Percentiles rank a stretch among this genome's conserved stretches.
Conservation (phyloP, 225 moss, liverwort and hornwort genomes). For the Neckera pumila region DNA sequence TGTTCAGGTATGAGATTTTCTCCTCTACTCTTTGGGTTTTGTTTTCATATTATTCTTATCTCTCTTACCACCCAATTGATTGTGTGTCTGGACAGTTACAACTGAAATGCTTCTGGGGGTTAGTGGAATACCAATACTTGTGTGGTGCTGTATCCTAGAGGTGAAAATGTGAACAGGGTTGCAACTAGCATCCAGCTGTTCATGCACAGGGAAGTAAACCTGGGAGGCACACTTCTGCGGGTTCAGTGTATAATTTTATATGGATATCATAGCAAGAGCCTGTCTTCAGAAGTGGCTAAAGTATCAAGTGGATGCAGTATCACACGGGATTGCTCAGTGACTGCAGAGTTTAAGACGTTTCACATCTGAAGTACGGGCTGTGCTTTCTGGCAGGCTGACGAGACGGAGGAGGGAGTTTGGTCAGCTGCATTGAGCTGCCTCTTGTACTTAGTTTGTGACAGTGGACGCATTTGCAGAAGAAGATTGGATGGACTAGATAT, state of each 20-base stretch:
- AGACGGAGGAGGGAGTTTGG: slow-evolving; percentile 93
- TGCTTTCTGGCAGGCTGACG: slow-evolving; percentile 64
- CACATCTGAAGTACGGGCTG: slow-evolving; percentile 1
- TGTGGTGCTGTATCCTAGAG: neutral
- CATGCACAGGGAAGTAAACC: neutral
- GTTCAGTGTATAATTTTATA: neutral
- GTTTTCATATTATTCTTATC: neutral
- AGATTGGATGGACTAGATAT: slow-evolving; percentile 81
- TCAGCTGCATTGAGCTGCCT: slow-evolving; percentile 95
- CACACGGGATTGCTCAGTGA: neutral
- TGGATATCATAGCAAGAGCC: neutral
- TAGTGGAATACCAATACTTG: neutral
- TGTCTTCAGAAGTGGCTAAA: neutral
- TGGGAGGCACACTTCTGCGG: neutral
- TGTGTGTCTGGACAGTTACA: neutral
- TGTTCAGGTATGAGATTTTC: slow-evolving; percentile 56
- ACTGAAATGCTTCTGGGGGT: neutral
- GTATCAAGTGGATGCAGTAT: neutral
- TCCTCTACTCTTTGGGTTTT: neutral
- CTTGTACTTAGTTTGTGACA: slow-evolving; percentile 88
- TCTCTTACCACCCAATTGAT: neutral
- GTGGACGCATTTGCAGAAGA: slow-evolving; percentile 73
- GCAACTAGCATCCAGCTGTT: neutral
- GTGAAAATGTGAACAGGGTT: neutral
- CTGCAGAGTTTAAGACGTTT: neutral